Conservation (phyloP, 371 early-diverging fungal species). For the Saksenaea vasiformis region DNA sequence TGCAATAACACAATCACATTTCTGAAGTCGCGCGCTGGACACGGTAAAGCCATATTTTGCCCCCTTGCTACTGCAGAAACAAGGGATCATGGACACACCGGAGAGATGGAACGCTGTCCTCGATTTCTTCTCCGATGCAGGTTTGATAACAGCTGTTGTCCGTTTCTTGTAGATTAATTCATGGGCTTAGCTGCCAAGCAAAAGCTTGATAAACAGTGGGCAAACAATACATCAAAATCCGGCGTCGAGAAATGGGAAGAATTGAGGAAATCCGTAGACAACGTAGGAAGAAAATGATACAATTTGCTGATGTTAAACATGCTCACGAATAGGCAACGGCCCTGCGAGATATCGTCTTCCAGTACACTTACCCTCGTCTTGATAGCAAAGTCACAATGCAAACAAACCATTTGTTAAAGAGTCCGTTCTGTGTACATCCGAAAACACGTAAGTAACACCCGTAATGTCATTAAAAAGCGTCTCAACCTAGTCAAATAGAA, state of each 20-base stretch:
- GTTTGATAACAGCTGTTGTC: conserved; percentile 19
- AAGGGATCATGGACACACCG: conserved; percentile 67
- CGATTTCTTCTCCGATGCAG: conserved; percentile 72
- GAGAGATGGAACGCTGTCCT: conserved; percentile 76
- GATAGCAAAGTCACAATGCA: conserved; percentile 93
- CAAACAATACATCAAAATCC: conserved; percentile 35
- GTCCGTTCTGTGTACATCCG: conserved; percentile 99
- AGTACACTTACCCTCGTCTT: conserved; percentile 91
- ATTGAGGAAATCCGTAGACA: conserved; percentile 18
- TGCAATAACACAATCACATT: not conserved
- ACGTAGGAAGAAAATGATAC: conserved; percentile 16
- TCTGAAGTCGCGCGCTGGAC: conserved; percentile 59
- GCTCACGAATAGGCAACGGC: not conserved
- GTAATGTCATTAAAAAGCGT: not conserved
- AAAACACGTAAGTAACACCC: conserved; percentile 85
- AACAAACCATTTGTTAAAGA: conserved; percentile 97
- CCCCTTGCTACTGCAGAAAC: conserved; percentile 65
- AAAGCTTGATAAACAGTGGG: conserved; percentile 53
- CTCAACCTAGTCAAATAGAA: conserved; percentile 39
- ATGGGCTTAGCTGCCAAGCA: conserved; percentile 38
- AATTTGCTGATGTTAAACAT: not conserved
- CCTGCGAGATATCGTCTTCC: conserved; percentile 78
- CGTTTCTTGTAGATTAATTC: not conserved
- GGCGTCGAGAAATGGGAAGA: conserved; percentile 66
- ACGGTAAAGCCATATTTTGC: conserved; percentile 69